A percentile compares a stretch with the other conserved stretches of the same genome.
Evolutionary conservation across 345 rosid species (phyloP).

Genomic region (Gossypium australe): DNA sequence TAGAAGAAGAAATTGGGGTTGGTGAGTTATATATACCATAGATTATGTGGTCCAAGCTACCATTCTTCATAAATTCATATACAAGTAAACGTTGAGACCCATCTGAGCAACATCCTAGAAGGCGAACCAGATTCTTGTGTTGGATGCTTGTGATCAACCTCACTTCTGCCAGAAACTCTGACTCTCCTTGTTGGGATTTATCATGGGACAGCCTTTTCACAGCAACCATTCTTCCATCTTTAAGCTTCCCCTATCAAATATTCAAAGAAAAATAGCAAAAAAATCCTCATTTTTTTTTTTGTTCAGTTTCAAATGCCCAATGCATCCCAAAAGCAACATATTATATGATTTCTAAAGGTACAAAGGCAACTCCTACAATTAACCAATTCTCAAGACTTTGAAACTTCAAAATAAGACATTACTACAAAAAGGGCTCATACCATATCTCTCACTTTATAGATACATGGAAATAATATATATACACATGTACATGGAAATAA

Average conservation of each 20-base stretch:
- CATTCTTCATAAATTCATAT: constrained; percentile 60
- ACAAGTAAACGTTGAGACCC: constrained; percentile 59
- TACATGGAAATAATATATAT: background rate
- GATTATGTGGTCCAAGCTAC: constrained; percentile 57
- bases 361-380: background rate
- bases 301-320: background rate
- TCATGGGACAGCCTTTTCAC: constrained; percentile 42
- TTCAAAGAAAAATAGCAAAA: background rate
- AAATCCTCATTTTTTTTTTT: background rate
- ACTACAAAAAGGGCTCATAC: background rate
- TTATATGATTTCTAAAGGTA: background rate
- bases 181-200: constrained; percentile 65
- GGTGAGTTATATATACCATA: constrained; percentile 28
- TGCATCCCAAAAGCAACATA: background rate
- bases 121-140: constrained; percentile 65
- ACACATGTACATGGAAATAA: too few species aligned
- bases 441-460: background rate
- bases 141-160: constrained; percentile 76
- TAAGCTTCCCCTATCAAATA: constrained; percentile 43
- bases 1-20: background rate
- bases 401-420: background rate
- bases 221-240: constrained; percentile 49
- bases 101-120: constrained; percentile 59
- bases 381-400: background rate
- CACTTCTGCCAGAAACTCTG: constrained; percentile 61